These are phyloP conservation scores for Ophiocytium majus DNA, from an alignment of 352 stramenopile species.

Conservation along the genomic window DNA sequence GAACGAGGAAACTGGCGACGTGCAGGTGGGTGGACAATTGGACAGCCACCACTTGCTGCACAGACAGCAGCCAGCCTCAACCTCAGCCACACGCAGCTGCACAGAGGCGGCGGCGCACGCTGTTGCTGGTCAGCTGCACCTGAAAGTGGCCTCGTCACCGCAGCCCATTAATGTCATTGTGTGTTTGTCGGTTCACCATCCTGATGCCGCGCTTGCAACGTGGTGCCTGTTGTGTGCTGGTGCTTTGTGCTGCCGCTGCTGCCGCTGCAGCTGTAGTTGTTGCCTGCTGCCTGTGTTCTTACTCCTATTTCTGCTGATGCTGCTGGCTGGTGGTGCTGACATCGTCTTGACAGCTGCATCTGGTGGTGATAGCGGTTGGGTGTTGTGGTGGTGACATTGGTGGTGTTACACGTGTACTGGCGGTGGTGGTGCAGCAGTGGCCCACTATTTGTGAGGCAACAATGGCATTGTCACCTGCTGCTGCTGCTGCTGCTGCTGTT, in stretches of 20 bases:
- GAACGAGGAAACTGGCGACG: slow-evolving; percentile 4
- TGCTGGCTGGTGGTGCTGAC: too few relatives aligned
- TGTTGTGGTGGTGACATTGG: background rate
- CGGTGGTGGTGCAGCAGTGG: background rate
- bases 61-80: background rate
- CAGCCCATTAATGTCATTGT: background rate
- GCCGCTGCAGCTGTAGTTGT: too few relatives aligned
- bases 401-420: background rate
- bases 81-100: background rate
- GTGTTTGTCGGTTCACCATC: too few relatives aligned
- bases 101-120: background rate
- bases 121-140: background rate
- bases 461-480: background rate
- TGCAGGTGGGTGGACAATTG: background rate
- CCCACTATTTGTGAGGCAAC: too few relatives aligned
- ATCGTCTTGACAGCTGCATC: too few relatives aligned
- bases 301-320: too few relatives aligned
- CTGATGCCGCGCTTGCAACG: too few relatives aligned
- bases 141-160: background rate
- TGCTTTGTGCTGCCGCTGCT: too few relatives aligned
- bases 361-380: background rate
- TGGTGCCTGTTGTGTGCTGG: too few relatives aligned
- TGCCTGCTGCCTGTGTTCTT: too few relatives aligned
- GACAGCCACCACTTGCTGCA: background rate
- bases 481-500: background rate